A percentile compares a stretch with the other conserved stretches of the same genome.
Evolutionary conservation across 768 basidiomycete genomes (phyloP).

Genomic region (Favolaschia claudopus): DNA sequence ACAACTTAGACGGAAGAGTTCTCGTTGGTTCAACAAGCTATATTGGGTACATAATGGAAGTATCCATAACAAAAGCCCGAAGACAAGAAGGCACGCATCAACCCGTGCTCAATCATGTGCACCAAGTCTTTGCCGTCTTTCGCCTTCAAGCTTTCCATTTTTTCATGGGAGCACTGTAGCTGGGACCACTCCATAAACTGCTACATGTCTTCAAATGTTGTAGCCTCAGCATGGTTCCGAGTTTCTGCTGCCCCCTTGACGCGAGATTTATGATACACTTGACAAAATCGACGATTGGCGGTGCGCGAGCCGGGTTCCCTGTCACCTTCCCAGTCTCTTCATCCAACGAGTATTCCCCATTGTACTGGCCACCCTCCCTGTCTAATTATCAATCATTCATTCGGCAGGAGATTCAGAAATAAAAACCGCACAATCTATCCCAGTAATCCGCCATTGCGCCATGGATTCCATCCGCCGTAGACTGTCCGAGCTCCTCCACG

Average conservation of each 20-base stretch:
- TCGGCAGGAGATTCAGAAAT: not conserved
- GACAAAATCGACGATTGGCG: slow-evolving; percentile 30
- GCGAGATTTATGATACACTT: slow-evolving; percentile 30
- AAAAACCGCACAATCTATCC: slow-evolving; percentile 37
- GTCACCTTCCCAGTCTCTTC: slow-evolving; percentile 28
- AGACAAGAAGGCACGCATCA: slow-evolving; percentile 37
- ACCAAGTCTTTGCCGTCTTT: slow-evolving; percentile 11
- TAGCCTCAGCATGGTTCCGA: slow-evolving; percentile 40
- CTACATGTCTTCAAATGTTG: slow-evolving; percentile 39
- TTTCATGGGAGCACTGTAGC: slow-evolving; percentile 19
- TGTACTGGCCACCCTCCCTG: slow-evolving; percentile 28
- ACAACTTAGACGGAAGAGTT: too few relatives aligned
- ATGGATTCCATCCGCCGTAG: slow-evolving; percentile 35
- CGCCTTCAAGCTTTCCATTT: slow-evolving; percentile 1
- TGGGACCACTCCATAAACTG: slow-evolving; percentile 37
- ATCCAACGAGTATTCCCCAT: slow-evolving; percentile 35
- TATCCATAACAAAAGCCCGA: slow-evolving; percentile 30
- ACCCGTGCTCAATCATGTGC: slow-evolving; percentile 32
- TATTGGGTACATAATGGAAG: too few relatives aligned
- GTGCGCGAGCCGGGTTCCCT: slow-evolving; percentile 39
- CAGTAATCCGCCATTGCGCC: slow-evolving; percentile 36
- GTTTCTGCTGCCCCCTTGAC: slow-evolving; percentile 29
- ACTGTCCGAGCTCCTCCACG: slow-evolving; percentile 22
- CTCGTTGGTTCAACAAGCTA: too few relatives aligned
- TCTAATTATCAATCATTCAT: slow-evolving; percentile 8